Percentiles rank a stretch among this genome's conserved stretches.
Evolutionary conservation across 1,284 basidiomycete species (phyloP).

Genomic region (Cryptococcus neoformans): DNA sequence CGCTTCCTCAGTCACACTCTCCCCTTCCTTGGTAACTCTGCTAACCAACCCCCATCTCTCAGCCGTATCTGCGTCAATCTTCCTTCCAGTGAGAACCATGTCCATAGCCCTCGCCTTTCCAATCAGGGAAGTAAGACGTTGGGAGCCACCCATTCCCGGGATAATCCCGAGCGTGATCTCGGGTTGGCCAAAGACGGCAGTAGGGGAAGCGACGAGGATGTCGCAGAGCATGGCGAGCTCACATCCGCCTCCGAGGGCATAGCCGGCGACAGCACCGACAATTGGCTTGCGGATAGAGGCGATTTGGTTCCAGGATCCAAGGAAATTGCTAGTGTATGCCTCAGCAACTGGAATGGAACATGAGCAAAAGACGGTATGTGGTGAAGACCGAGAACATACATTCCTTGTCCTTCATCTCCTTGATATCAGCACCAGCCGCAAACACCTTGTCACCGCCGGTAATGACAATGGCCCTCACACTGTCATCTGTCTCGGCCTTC

Average conservation of each 20-base stretch:
- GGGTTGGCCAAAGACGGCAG: constrained; percentile 91
- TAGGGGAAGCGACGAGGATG: constrained; percentile 92
- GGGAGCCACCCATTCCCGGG: constrained; percentile 60
- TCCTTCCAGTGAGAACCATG: constrained; percentile 82
- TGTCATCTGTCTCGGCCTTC: constrained; percentile 68
- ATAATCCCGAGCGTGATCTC: constrained; percentile 98
- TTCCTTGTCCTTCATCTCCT: constrained; percentile 66
- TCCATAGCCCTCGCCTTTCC: constrained; percentile 98
- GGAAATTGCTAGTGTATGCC: constrained; percentile 83
- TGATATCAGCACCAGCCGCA: constrained; percentile 65
- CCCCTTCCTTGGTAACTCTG: constrained; percentile 71
- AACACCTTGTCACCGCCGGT: constrained; percentile 94
- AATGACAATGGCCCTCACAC: constrained; percentile 79
- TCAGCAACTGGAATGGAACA: constrained; percentile 62
- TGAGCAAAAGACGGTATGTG: neutral
- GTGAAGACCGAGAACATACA: constrained; percentile 59
- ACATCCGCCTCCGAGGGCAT: constrained; percentile 93
- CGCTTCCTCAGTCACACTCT: constrained; percentile 85
- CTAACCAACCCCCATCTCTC: constrained; percentile 81
- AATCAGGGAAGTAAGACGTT: constrained; percentile 71
- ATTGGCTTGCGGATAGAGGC: constrained; percentile 82
- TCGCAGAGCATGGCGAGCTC: constrained; percentile 95
- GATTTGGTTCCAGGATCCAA: constrained; percentile 82
- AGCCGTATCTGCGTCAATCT: constrained; percentile 77
- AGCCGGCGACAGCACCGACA: constrained; percentile 94